phyloP scores from a whole-genome alignment of 2,329 filamentous ascomycete species.

The Ploettnerulaceae sp. region DNA sequence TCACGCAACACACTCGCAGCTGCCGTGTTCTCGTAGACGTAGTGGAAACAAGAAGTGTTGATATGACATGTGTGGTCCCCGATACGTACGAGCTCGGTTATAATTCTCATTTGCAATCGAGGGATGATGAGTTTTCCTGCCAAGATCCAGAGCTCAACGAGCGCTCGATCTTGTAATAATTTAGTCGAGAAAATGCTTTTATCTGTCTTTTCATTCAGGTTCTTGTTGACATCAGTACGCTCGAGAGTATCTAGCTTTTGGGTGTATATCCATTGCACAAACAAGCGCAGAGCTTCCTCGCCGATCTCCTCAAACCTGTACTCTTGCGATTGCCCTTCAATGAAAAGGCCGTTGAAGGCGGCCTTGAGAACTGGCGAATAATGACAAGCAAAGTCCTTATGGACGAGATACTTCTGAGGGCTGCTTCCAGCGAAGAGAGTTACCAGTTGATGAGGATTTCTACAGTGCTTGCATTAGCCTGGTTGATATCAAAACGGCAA shows the following conservation, averaged over 20 bases:
- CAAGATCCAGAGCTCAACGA: conserved; percentile 11
- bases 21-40: not conserved
- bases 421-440: not conserved
- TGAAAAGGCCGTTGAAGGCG: conserved; percentile 13
- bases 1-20: not conserved
- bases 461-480: not conserved
- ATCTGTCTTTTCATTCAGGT: not conserved
- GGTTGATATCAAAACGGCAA: not conserved
- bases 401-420: conserved; percentile 8
- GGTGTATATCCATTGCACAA: conserved; percentile 16
- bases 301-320: conserved; percentile 11
- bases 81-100: conserved; percentile 1
- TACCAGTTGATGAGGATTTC: conserved; percentile 1
- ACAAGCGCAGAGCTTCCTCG: conserved; percentile 1
- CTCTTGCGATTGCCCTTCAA: conserved; percentile 13
- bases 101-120: conserved; percentile 10
- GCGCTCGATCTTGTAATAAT: not conserved
- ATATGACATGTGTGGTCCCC: not conserved
- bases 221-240: not conserved
- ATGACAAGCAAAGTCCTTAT: conserved; percentile 15
- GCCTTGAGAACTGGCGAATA: conserved; percentile 11
- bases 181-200: not conserved
- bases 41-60: not conserved
- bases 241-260: conserved; percentile 5
- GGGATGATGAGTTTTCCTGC: conserved; percentile 13